Evolutionary conservation across 441 rosid genomes (phyloP).

Genomic region (Populus hybrid): DNA sequence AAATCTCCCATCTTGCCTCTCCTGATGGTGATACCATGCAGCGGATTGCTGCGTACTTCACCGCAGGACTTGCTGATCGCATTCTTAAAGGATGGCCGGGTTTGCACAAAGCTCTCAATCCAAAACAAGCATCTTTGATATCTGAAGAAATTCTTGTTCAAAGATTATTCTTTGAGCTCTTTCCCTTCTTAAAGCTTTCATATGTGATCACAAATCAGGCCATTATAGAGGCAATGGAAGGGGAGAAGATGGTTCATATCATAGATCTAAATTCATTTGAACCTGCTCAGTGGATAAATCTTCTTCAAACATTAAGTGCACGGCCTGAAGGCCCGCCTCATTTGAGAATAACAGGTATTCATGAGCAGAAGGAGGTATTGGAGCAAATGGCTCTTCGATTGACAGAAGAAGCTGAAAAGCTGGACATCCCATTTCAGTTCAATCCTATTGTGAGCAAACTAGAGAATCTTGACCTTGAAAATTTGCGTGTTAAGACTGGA

Average conservation of each 20-base stretch:
- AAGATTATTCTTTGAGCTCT: slow-evolving; percentile 61
- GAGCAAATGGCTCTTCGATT: slow-evolving; percentile 61
- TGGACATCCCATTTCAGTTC: slow-evolving; percentile 70
- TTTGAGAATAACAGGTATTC: slow-evolving; percentile 67
- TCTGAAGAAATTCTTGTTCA: slow-evolving; percentile 53
- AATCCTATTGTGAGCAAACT: slow-evolving; percentile 52
- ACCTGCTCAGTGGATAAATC: slow-evolving; percentile 79
- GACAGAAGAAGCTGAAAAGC: slow-evolving; percentile 65
- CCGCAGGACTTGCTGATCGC: slow-evolving; percentile 62
- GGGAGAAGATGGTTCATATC: slow-evolving; percentile 68
- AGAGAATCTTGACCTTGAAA: slow-evolving; percentile 52
- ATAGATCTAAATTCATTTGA: slow-evolving; percentile 57
- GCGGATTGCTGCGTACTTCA: slow-evolving; percentile 72
- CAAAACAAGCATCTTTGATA: slow-evolving; percentile 40
- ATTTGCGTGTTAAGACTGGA: slow-evolving; percentile 62
- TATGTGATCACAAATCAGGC: slow-evolving; percentile 66
- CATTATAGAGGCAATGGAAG: slow-evolving; percentile 66
- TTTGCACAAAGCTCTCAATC: slow-evolving; percentile 63
- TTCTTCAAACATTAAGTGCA: slow-evolving; percentile 50
- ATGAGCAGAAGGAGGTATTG: slow-evolving; percentile 58
- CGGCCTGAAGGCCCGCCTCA: slow-evolving; percentile 77
- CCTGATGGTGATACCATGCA: slow-evolving; percentile 71
- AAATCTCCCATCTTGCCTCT: slow-evolving; percentile 61
- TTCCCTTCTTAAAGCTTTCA: slow-evolving; percentile 59
- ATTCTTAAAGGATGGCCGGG: slow-evolving; percentile 70